phyloP scores from a whole-genome alignment of 371 early-diverging fungal genomes.

The Hamiltosporidium magnivora region DNA sequence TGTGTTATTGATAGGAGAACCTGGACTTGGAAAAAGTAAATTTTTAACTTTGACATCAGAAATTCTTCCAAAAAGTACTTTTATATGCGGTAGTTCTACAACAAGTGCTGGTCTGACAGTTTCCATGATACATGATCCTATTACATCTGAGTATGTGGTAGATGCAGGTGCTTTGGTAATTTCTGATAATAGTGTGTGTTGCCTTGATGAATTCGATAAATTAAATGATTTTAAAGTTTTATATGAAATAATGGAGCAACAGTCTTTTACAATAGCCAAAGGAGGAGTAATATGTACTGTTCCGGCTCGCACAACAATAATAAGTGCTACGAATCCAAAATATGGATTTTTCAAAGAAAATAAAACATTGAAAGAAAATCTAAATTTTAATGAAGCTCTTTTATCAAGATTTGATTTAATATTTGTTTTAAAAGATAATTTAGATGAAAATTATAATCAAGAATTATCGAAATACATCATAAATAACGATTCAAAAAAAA shows the following conservation, averaged over 20 bases:
- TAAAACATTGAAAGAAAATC: conserved; percentile 40
- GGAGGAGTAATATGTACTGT: conserved; percentile 53
- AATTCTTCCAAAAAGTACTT: conserved; percentile 60
- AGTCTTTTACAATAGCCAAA: conserved; percentile 48
- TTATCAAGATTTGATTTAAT: conserved; percentile 52
- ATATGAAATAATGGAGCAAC: conserved; percentile 54
- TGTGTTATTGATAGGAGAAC: conserved; percentile 58
- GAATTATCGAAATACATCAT: conserved; percentile 41
- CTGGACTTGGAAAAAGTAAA: conserved; percentile 62
- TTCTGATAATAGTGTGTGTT: conserved; percentile 60
- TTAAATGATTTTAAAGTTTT: conserved; percentile 53
- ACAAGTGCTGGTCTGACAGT: conserved; percentile 68
- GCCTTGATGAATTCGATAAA: conserved; percentile 63
- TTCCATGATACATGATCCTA: conserved; percentile 62
- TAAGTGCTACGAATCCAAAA: conserved; percentile 54
- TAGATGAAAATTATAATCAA: conserved; percentile 39
- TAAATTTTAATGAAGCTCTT: conserved; percentile 37
- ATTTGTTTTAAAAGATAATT: conserved; percentile 41
- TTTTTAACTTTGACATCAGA: conserved; percentile 57
- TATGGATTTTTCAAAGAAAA: conserved; percentile 39
- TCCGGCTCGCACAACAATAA: conserved; percentile 40
- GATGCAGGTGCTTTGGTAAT: conserved; percentile 64
- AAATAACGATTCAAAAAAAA: background rate
- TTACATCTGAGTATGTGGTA: conserved; percentile 64
- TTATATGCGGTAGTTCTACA: conserved; percentile 60